These are phyloP conservation scores for Hypoxylon sp. DNA, from an alignment of 2,329 filamentous ascomycete genomes.

Conservation along the genomic window DNA sequence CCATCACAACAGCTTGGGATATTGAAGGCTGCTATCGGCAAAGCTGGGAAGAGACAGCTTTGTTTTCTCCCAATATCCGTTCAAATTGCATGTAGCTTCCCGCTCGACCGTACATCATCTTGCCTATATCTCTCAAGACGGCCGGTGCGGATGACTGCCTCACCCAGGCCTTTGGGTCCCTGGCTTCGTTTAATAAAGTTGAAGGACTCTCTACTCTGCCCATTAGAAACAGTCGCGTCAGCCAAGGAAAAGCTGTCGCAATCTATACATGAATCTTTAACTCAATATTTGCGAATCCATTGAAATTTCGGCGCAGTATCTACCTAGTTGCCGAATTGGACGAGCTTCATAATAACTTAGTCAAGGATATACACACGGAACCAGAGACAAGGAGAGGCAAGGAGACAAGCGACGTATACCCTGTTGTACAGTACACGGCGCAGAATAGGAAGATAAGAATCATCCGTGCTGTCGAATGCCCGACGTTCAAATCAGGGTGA, in stretches of 20 bases:
- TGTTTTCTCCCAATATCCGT: constrained; percentile 24
- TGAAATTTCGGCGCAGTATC: constrained; percentile 3
- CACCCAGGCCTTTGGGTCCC: constrained; percentile 11
- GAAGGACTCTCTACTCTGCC: constrained; percentile 16
- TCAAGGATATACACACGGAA: constrained; percentile 1
- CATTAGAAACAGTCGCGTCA: constrained; percentile 2
- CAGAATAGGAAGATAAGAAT: constrained; percentile 19
- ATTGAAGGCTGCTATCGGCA: constrained; percentile 1
- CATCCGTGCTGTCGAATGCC: constrained; percentile 4
- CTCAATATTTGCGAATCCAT: constrained; percentile 23
- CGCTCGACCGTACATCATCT: constrained; percentile 26
- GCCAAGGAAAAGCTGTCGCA: constrained; percentile 6
- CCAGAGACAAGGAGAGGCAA: neutral
- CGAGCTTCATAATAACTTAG: constrained; percentile 1
- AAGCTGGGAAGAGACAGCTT: constrained; percentile 12
- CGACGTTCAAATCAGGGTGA: neutral
- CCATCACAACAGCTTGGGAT: constrained; percentile 31
- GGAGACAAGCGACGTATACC: neutral
- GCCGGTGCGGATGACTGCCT: constrained; percentile 28
- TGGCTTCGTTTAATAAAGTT: constrained; percentile 13
- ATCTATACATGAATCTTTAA: constrained; percentile 18
- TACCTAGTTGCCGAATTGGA: constrained; percentile 24
- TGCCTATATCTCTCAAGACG: constrained; percentile 16
- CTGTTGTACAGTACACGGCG: constrained; percentile 21
- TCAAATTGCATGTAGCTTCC: constrained; percentile 25